These are phyloP conservation scores for Wickerhamomyces sp. DNA, from an alignment of 1,139 yeast species.

Conservation along the genomic window DNA sequence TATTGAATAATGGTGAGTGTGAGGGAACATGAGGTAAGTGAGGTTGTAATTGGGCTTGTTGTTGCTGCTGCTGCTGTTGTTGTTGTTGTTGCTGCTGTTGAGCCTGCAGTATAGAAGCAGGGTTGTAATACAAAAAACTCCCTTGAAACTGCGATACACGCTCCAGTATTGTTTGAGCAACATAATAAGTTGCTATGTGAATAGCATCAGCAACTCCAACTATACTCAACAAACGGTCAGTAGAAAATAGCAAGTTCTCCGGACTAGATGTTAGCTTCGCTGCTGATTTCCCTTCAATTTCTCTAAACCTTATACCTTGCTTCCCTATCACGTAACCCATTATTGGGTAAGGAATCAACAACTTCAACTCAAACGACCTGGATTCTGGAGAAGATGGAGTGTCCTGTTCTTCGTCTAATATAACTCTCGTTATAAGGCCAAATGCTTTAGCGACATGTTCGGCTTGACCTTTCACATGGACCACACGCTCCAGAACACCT, in stretches of 20 bases:
- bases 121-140: constrained; percentile 60
- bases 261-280: constrained; percentile 79
- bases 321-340: constrained; percentile 85
- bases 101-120: constrained; percentile 23
- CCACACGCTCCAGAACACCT: constrained; percentile 73
- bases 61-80: constrained; percentile 6
- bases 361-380: constrained; percentile 50
- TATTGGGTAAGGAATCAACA: constrained; percentile 74
- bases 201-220: constrained; percentile 85
- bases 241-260: constrained; percentile 68
- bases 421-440: constrained; percentile 66
- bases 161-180: constrained; percentile 62
- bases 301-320: constrained; percentile 69
- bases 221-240: constrained; percentile 70
- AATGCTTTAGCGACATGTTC: constrained; percentile 82
- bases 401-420: constrained; percentile 65
- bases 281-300: constrained; percentile 80
- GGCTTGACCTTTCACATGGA: constrained; percentile 71
- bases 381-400: constrained; percentile 56
- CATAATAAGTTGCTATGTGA: constrained; percentile 76
- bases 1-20: constrained; percentile 9
- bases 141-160: constrained; percentile 50
- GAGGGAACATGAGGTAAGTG: constrained; percentile 1
- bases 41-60: constrained; percentile 7
- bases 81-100: constrained; percentile 9